phyloP scores from a whole-genome alignment of 495 filamentous ascomycete genomes.

The Penicillium riverlandense region DNA sequence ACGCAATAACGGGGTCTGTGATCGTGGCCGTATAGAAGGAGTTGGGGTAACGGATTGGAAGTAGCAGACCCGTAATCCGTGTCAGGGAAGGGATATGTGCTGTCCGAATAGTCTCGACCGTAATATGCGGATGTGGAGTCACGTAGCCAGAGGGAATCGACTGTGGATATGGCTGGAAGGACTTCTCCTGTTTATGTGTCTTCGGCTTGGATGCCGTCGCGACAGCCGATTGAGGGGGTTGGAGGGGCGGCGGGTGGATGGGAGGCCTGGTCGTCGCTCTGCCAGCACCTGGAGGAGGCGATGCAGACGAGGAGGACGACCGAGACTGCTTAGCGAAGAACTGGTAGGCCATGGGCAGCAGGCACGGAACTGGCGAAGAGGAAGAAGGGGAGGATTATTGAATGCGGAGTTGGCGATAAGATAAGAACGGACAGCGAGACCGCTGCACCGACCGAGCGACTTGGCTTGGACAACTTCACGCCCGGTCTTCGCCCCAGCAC shows the following conservation, averaged over 20 bases:
- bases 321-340: constrained; percentile 33
- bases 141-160: constrained; percentile 20
- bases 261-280: constrained; percentile 16
- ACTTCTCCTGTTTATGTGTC: constrained; percentile 12
- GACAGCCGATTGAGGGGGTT: constrained; percentile 12
- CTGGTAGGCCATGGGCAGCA: constrained; percentile 29
- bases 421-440: too few species aligned
- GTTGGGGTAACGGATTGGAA: constrained; percentile 82
- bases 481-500: too few species aligned
- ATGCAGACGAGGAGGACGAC: constrained; percentile 19
- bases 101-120: constrained; percentile 51
- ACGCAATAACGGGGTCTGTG: constrained; percentile 55
- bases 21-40: constrained; percentile 77
- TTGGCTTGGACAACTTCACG: too few species aligned
- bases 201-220: constrained; percentile 19
- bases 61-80: constrained; percentile 73
- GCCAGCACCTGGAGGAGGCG: constrained; percentile 13
- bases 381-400: constrained; percentile 6
- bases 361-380: background rate
- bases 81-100: constrained; percentile 66
- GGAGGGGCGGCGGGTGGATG: constrained; percentile 25
- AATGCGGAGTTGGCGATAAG: constrained; percentile 34
- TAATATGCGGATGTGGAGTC: constrained; percentile 36
- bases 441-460: too few species aligned
- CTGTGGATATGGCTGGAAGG: constrained; percentile 29